Evolutionary conservation across 768 basidiomycete genomes (phyloP).

Genomic region (Cystofilobasidium bisporidii): DNA sequence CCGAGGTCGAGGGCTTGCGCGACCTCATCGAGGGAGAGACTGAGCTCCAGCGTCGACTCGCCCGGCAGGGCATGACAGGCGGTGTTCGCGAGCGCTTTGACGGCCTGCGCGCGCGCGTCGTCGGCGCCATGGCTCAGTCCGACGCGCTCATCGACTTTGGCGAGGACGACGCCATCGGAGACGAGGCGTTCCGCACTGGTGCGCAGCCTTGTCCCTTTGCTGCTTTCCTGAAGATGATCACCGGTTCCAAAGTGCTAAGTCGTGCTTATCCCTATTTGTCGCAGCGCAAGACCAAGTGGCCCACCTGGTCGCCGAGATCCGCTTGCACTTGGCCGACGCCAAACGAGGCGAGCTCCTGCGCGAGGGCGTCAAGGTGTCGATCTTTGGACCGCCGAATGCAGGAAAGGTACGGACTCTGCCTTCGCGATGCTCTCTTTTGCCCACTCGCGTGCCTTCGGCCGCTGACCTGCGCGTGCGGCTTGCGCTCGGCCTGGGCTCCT

Average conservation of each 20-base stretch:
- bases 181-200: slow-evolving; percentile 68
- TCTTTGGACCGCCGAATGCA: slow-evolving; percentile 86
- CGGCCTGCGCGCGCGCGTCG: slow-evolving; percentile 54
- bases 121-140: slow-evolving; percentile 63
- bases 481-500: too few relatives aligned
- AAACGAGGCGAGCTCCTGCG: slow-evolving; percentile 74
- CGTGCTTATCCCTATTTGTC: neutral
- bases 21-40: slow-evolving; percentile 86
- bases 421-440: too few relatives aligned
- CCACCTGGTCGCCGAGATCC: slow-evolving; percentile 49
- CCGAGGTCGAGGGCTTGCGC: slow-evolving; percentile 77
- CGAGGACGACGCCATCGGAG: slow-evolving; percentile 81
- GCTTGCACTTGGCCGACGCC: slow-evolving; percentile 55
- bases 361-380: slow-evolving; percentile 68
- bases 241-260: neutral
- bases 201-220: neutral
- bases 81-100: slow-evolving; percentile 53
- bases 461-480: neutral
- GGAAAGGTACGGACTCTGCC: slow-evolving; percentile 79
- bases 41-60: slow-evolving; percentile 64
- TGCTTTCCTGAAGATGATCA: neutral
- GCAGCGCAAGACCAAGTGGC: slow-evolving; percentile 51
- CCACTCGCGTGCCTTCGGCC: too few relatives aligned
- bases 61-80: slow-evolving; percentile 59
- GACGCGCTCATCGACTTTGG: slow-evolving; percentile 92